These are phyloP conservation scores for Fagopyrum homotropicum DNA, from an alignment of 148 eudicot species.

Conservation along the genomic window DNA sequence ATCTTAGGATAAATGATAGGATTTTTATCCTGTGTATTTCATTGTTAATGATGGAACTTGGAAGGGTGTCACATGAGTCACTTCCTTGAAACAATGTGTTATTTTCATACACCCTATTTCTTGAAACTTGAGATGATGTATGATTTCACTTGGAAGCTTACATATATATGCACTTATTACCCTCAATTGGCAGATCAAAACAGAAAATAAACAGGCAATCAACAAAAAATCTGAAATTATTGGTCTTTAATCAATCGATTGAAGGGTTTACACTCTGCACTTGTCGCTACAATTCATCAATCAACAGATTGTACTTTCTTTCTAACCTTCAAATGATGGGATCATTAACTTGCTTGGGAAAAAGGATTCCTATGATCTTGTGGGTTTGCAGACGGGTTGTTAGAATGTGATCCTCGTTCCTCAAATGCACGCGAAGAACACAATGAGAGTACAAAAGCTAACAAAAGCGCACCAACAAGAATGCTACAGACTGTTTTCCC, in stretches of 20 bases:
- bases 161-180: too few relatives aligned
- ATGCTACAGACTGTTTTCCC: neutral
- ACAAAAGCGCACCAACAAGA: conserved; percentile 1
- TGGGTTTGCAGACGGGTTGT: neutral
- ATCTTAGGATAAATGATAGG: too few relatives aligned
- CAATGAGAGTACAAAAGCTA: conserved; percentile 3
- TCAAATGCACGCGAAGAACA: conserved; percentile 6
- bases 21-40: too few relatives aligned
- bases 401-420: neutral
- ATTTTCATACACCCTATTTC: too few relatives aligned
- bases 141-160: too few relatives aligned
- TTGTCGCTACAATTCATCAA: neutral
- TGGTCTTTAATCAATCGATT: neutral
- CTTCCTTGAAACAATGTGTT: too few relatives aligned
- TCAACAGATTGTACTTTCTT: neutral
- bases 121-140: too few relatives aligned
- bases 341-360: neutral
- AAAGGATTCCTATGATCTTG: neutral
- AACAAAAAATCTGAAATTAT: neutral
- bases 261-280: neutral
- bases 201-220: too few relatives aligned
- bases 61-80: too few relatives aligned
- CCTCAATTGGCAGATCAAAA: too few relatives aligned
- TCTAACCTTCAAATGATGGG: neutral
- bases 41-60: too few relatives aligned